A percentile compares a stretch with the other conserved stretches of the same genome.
Conservation (phyloP, 1,284 basidiomycete genomes). For the Exsudoporus floridanus region DNA sequence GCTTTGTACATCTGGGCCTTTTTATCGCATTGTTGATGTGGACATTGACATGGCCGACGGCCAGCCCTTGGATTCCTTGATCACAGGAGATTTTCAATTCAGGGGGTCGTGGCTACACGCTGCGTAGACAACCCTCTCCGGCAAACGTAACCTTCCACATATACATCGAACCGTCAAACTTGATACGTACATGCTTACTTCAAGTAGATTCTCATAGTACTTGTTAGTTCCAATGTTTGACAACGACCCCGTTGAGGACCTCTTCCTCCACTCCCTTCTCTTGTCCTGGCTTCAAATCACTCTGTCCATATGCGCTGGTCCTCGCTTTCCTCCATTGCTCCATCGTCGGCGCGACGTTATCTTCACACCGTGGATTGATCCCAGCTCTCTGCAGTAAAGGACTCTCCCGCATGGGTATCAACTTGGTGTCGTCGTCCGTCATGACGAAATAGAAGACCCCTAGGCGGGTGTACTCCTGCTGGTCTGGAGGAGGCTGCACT, state of each 20-base stretch:
- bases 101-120: no score
- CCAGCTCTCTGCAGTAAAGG: slow-evolving; percentile 36
- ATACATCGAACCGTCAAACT: background rate
- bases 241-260: slow-evolving; percentile 42
- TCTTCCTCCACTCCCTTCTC: slow-evolving; percentile 44
- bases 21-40: no score
- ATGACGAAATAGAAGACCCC: slow-evolving; percentile 47
- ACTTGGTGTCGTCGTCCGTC: slow-evolving; percentile 33
- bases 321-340: slow-evolving; percentile 43
- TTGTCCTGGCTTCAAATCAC: slow-evolving; percentile 33
- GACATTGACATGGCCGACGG: no score
- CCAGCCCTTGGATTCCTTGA: no score
- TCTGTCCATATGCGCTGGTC: slow-evolving; percentile 40
- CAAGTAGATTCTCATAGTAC: no score
- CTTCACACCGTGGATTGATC: slow-evolving; percentile 33
- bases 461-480: slow-evolving; percentile 39
- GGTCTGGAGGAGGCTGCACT: slow-evolving; percentile 44
- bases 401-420: slow-evolving; percentile 35
- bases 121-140: no score
- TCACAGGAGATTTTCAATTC: no score
- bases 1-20: no score
- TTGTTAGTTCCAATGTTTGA: slow-evolving; percentile 44
- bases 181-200: background rate
- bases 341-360: slow-evolving; percentile 39
- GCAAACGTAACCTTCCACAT: no score